These are phyloP conservation scores for Cladosporium sp. DNA, from an alignment of 2,329 filamentous ascomycete species.

Conservation along the genomic window DNA sequence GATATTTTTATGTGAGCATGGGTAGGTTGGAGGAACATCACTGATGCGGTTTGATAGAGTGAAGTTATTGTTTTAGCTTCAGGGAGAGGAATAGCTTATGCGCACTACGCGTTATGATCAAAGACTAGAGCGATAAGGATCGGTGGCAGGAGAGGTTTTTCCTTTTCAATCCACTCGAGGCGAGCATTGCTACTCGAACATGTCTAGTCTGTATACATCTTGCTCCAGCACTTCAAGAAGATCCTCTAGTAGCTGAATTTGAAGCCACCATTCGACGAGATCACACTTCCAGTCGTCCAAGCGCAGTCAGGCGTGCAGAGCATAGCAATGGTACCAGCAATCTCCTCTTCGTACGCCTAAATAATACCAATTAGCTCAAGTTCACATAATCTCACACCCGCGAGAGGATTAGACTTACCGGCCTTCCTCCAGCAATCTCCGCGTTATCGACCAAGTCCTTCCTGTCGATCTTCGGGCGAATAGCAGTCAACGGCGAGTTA, in stretches of 20 bases:
- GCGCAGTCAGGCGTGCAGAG: conserved; percentile 65
- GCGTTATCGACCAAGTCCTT: conserved; percentile 48
- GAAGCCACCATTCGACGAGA: conserved; percentile 78
- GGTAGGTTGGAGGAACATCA: neutral
- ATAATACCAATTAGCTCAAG: conserved; percentile 9
- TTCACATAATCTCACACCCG: neutral
- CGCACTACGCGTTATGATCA: neutral
- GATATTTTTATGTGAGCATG: neutral
- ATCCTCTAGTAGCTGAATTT: conserved; percentile 41
- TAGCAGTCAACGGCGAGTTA: conserved; percentile 60
- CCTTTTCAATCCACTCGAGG: too few relatives aligned
- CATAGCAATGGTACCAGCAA: conserved; percentile 75
- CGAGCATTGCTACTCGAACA: neutral
- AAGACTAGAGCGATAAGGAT: too few relatives aligned
- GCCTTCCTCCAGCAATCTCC: conserved; percentile 50
- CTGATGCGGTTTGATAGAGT: neutral
- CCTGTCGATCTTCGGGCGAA: conserved; percentile 58
- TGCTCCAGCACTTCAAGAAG: neutral
- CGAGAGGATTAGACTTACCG: conserved; percentile 25
- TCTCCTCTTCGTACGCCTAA: conserved; percentile 61
- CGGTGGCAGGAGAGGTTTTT: too few relatives aligned
- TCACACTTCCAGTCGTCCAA: conserved; percentile 73
- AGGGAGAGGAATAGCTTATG: too few relatives aligned
- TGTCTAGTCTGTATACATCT: neutral
- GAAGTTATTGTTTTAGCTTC: too few relatives aligned